Evolutionary conservation across 805 yeast genomes (phyloP).

Genomic region (Cyberlindnera saturnus): DNA sequence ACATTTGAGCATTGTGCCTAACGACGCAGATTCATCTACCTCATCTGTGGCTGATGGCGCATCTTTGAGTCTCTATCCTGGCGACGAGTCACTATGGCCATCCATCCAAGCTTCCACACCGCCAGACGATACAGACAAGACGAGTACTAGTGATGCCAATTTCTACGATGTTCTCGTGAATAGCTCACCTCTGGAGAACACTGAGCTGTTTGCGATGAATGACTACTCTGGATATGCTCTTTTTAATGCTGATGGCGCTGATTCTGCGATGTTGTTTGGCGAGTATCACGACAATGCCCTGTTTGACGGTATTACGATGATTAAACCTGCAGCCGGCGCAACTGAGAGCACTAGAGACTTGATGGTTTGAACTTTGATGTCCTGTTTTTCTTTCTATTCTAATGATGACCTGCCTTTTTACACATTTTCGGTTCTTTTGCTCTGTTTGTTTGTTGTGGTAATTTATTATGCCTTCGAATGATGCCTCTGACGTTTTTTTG

Average conservation of each 20-base stretch:
- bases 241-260: neutral
- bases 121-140: neutral
- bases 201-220: constrained; percentile 2
- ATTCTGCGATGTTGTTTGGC: constrained; percentile 1
- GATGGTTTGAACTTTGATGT: neutral
- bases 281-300: neutral
- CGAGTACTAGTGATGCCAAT: neutral
- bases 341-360: neutral
- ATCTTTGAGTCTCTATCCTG: constrained; percentile 3
- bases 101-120: constrained; percentile 15
- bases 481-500: too few species aligned
- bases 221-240: constrained; percentile 2
- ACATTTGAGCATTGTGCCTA: constrained; percentile 4
- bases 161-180: constrained; percentile 11
- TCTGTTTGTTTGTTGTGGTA: too few species aligned
- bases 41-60: neutral
- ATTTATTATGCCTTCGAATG: too few species aligned
- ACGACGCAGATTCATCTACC: constrained; percentile 1
- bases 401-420: too few species aligned
- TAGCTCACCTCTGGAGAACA: constrained; percentile 18
- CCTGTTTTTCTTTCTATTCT: too few species aligned
- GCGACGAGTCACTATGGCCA: constrained; percentile 18
- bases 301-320: constrained; percentile 2
- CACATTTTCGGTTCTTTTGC: too few species aligned
- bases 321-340: neutral